These are phyloP conservation scores for Platismatia glauca DNA, from an alignment of 495 filamentous ascomycete species.

Conservation along the genomic window DNA sequence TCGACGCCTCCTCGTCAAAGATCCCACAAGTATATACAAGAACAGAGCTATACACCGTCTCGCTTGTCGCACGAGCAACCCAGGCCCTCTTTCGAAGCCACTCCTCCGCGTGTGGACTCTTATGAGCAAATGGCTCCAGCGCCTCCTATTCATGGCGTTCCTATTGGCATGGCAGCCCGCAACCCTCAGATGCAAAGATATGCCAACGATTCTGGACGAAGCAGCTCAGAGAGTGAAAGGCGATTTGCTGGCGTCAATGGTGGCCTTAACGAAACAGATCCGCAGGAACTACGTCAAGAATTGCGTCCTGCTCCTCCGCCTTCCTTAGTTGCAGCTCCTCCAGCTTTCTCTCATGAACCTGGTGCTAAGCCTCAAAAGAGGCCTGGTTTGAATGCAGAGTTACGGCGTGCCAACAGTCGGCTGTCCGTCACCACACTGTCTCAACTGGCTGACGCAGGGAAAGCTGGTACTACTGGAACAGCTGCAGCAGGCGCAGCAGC, in stretches of 20 bases:
- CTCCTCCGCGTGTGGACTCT: constrained; percentile 13
- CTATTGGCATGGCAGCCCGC: constrained; percentile 21
- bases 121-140: constrained; percentile 31
- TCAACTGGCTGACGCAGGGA: constrained; percentile 61
- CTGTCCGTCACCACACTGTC: constrained; percentile 73
- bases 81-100: constrained; percentile 18
- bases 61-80: constrained; percentile 34
- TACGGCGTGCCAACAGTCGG: constrained; percentile 66
- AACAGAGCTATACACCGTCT: constrained; percentile 33
- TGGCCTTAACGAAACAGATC: constrained; percentile 17
- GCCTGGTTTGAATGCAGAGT: constrained; percentile 63
- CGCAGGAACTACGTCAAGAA: constrained; percentile 35
- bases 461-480: constrained; percentile 30
- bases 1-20: constrained; percentile 33
- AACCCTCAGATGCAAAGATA: constrained; percentile 26
- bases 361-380: constrained; percentile 56
- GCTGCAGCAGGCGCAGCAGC: constrained; percentile 35
- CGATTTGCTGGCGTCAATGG: constrained; percentile 19
- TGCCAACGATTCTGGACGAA: constrained; percentile 34
- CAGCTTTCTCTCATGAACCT: constrained; percentile 63
- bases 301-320: constrained; percentile 52
- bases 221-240: constrained; percentile 53
- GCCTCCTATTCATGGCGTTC: constrained; percentile 35
- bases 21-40: constrained; percentile 34
- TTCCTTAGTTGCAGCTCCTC: constrained; percentile 65